A percentile compares a stretch with the other conserved stretches of the same genome.
These are phyloP conservation scores for Galerina sulciceps DNA, from an alignment of 768 basidiomycete species.

Conservation along the genomic window DNA sequence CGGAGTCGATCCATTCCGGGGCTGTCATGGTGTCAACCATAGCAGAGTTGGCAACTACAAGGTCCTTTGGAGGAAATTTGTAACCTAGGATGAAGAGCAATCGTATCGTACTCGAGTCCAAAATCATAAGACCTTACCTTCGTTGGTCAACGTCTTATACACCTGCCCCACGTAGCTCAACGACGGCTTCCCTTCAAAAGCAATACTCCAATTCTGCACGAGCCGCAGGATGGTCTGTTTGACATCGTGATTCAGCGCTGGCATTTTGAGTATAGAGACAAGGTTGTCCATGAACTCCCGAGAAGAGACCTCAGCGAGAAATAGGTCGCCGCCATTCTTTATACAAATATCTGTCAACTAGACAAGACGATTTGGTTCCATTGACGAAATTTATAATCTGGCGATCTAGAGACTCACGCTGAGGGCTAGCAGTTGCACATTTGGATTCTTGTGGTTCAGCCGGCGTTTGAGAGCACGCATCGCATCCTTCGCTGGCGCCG, in stretches of 20 bases:
- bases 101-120: constrained; percentile 3
- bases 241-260: constrained; percentile 78
- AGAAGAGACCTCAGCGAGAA: constrained; percentile 82
- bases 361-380: constrained; percentile 1
- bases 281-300: constrained; percentile 95
- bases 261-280: constrained; percentile 83
- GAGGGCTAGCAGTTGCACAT: constrained; percentile 89
- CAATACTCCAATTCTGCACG: constrained; percentile 93
- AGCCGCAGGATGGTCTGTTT: constrained; percentile 76
- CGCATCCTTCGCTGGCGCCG: constrained; percentile 81
- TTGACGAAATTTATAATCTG: background rate
- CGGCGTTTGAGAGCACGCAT: constrained; percentile 88
- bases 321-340: constrained; percentile 97
- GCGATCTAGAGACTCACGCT: constrained; percentile 57
- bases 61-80: constrained; percentile 83
- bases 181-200: constrained; percentile 81
- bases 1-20: constrained; percentile 97
- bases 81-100: constrained; percentile 53
- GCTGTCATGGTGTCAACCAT: constrained; percentile 93
- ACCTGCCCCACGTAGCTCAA: constrained; percentile 79
- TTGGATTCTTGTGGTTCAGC: constrained; percentile 93
- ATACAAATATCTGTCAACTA: constrained; percentile 90
- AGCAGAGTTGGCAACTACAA: constrained; percentile 67
- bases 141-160: constrained; percentile 74
- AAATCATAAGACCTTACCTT: constrained; percentile 58